These are phyloP conservation scores for Aspergillus fumigatus DNA, from an alignment of 2,329 filamentous ascomycete species.

Conservation along the genomic window DNA sequence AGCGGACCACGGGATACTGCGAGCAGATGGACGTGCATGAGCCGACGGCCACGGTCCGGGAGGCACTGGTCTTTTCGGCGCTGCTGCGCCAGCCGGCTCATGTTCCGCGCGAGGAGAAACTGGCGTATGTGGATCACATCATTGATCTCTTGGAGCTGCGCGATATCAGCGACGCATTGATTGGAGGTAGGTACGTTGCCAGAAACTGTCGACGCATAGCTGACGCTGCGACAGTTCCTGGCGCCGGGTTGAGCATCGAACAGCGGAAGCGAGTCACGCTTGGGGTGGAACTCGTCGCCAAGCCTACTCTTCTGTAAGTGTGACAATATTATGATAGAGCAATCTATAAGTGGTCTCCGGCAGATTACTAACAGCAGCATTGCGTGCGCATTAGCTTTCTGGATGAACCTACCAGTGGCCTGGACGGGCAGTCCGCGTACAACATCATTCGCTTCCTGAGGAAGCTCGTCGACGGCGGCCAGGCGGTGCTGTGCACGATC, in stretches of 20 bases:
- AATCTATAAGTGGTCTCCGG: no score
- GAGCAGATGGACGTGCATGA: slow-evolving; percentile 65
- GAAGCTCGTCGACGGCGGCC: slow-evolving; percentile 62
- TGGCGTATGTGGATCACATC: slow-evolving; percentile 61
- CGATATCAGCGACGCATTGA: slow-evolving; percentile 58
- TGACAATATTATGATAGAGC: no score
- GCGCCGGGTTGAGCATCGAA: slow-evolving; percentile 59
- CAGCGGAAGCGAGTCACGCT: slow-evolving; percentile 62
- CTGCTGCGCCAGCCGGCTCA: slow-evolving; percentile 56
- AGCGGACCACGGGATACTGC: slow-evolving; percentile 48
- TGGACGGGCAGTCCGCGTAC: slow-evolving; percentile 63
- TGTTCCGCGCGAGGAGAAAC: slow-evolving; percentile 54
- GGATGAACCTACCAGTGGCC: slow-evolving; percentile 58
- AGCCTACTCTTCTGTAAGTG: slow-evolving; percentile 49
- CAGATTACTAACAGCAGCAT: no score
- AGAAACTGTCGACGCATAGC: neutral
- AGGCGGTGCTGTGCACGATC: slow-evolving; percentile 63
- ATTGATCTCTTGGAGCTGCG: slow-evolving; percentile 62
- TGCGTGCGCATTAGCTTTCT: slow-evolving; percentile 39
- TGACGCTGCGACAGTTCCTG: slow-evolving; percentile 31
- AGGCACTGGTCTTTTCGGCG: slow-evolving; percentile 61
- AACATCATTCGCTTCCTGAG: slow-evolving; percentile 57
- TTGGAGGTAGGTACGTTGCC: slow-evolving; percentile 44
- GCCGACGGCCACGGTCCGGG: slow-evolving; percentile 58
- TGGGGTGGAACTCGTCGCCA: slow-evolving; percentile 56